Conservation (phyloP, 192 early-diverging fungal genomes). For the Gonapodya prolifera region DNA sequence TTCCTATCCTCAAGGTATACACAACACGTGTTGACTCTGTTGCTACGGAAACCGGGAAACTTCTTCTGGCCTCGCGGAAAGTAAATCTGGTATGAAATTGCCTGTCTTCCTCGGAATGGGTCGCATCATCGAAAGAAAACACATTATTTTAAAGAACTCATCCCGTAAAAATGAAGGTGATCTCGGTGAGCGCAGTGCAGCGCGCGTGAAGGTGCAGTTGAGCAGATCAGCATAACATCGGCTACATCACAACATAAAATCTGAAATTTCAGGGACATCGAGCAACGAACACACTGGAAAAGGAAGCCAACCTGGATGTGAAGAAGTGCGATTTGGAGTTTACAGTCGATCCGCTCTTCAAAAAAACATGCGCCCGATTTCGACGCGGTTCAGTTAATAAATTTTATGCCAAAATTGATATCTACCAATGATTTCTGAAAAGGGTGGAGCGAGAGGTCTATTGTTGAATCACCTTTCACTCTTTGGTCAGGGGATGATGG, state of each 20-base stretch:
- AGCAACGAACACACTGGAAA: constrained; percentile 71
- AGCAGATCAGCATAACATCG: too few species aligned
- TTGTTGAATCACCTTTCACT: constrained; percentile 78
- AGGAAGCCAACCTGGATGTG: constrained; percentile 59
- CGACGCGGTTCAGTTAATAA: too few species aligned
- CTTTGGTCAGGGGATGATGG: constrained; percentile 69
- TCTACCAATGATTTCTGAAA: too few species aligned
- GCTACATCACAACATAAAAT: too few species aligned
- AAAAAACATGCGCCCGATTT: constrained; percentile 98
- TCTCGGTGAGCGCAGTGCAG: too few species aligned
- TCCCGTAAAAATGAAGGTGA: too few species aligned
- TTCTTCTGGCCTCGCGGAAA: constrained; percentile 74
- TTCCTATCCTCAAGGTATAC: constrained; percentile 95
- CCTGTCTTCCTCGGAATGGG: too few species aligned
- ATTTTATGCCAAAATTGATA: too few species aligned
- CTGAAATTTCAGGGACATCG: too few species aligned
- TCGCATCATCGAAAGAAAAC: too few species aligned
- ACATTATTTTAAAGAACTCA: too few species aligned
- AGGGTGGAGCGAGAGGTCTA: constrained; percentile 86
- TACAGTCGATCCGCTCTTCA: constrained; percentile 86
- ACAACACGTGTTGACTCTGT: constrained; percentile 94
- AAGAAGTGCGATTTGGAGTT: constrained; percentile 90
- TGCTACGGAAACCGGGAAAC: constrained; percentile 77
- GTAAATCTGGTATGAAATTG: constrained; percentile 12
- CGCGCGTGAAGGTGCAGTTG: too few species aligned